Base-by-base conservation (phyloP, 2,329 filamentous ascomycete genomes). In the Phaeophleospora eucalypticola region DNA sequence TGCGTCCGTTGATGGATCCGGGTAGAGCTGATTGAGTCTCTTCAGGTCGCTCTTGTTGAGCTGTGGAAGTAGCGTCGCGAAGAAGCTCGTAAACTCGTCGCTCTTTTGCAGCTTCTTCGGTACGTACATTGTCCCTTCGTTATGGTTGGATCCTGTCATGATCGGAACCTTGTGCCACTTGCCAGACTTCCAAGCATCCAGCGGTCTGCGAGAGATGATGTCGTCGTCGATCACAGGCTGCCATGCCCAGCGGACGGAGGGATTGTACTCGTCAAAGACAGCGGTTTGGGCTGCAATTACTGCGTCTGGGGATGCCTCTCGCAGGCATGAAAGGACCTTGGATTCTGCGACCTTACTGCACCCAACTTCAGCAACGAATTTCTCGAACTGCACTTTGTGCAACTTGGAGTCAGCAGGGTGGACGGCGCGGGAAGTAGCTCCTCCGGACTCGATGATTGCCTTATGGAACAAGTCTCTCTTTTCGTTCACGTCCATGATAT, bases 61-160 rank as follows among this genome's bases (percentile, higher is more conserved):
- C 2, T 71, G 68, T 0, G 84, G 84, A 10, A 88, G 74, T 8
- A 89, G 74, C 0, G 66, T 70, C 0, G 66, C 62, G 71, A 86
- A 87, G 64, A 87, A 86, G 2, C 63, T 49, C 2, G 71, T 71
- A 61, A 87, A 84, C 9, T 82, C 73, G 0, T 63, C 66, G 9
- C 75, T 68, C 2, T 69, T 70, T 12, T 71, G 66, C 43, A 77
- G 71, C 4, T 63, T 56, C 12, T 69, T 63, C 0, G 82, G 77
- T 1, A 87, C 77, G 59, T 87, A 88, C 32, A 73, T 63, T 0
- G 80, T 75, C 14, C 84, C 85, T 63, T 89, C 85, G 58, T 87
- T 82, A 33, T 80, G 78, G 65, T 82, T 83, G 70, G 82, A 88
- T 6, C 84, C 84, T 0, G 83, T 86, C 40, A 89, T 67, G 40